phyloP scores from a whole-genome alignment of 768 basidiomycete genomes.

The Russula compacta region DNA sequence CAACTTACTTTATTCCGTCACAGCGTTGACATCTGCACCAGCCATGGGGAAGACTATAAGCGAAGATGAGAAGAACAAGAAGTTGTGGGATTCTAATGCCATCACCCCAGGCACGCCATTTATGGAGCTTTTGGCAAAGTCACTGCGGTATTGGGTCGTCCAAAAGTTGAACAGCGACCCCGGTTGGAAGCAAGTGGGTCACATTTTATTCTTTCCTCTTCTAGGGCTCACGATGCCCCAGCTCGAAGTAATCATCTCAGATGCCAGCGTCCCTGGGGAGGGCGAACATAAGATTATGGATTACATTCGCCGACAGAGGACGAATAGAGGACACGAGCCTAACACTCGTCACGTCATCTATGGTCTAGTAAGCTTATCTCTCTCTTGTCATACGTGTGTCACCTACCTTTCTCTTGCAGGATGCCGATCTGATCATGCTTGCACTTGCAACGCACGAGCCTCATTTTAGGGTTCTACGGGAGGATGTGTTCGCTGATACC shows the following conservation, averaged over 20 bases:
- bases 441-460: constrained; percentile 97
- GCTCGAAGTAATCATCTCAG: constrained; percentile 95
- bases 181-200: constrained; percentile 80
- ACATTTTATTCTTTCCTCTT: background rate
- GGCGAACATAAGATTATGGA: constrained; percentile 99
- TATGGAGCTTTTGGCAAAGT: constrained; percentile 85
- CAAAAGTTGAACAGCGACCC: constrained; percentile 92
- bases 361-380: constrained; percentile 59
- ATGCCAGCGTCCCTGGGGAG: constrained; percentile 94
- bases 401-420: constrained; percentile 39
- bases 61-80: constrained; percentile 77
- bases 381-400: background rate
- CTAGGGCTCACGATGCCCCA: constrained; percentile 24
- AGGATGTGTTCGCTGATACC: constrained; percentile 92
- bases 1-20: background rate
- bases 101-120: constrained; percentile 99
- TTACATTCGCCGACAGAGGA: constrained; percentile 84
- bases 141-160: constrained; percentile 92
- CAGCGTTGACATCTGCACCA: constrained; percentile 23
- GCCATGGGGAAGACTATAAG: constrained; percentile 87
- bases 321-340: constrained; percentile 82
- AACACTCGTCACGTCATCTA: constrained; percentile 97
- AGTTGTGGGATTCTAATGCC: constrained; percentile 95
- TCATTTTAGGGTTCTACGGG: constrained; percentile 93
- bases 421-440: constrained; percentile 99